Evolutionary conservation across 2,329 filamentous ascomycete species (phyloP), one percentile per base, ranked within the genome.

Genomic region (Pseudogymnoascus sp.): DNA sequence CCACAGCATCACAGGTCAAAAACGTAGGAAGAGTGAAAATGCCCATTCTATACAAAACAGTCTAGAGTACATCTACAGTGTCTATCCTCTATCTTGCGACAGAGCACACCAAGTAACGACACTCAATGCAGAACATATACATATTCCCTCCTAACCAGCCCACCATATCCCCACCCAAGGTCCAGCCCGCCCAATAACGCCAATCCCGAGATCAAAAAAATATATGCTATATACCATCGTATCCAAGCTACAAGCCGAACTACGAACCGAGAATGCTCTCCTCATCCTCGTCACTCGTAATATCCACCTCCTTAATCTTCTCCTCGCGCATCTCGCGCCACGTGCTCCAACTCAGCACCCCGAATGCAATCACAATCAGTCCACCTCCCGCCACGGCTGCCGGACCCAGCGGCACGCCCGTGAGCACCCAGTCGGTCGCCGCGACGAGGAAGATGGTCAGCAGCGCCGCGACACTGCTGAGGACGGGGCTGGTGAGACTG

Each of bases 401-500:
- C 3, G 80, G 76, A 59, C 86, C 89, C 18, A 96, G 78, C 0
- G 88, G 84, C 67, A 88, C 81, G 58, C 93, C 90, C 0, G 90
- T 95, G 43, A 92, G 79, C 61, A 92, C 72, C 86, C 94, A 95
- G 74, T 99, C 94, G 61, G 90, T 90, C 30, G 97, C 78, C 0
- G 93, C 94, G 6, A 99, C 94, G 63, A 97, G 85, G 79, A 99
- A 97, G 67, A 99, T 99, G 20, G 94, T 99, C 54, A 99, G 80
- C 30, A 99, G 83, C 2, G 93, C 91, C 0, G 94, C 94, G 9
- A 99, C 94, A 16, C 89, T 95, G 62, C 88, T 93, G 4, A 99
- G 80, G 2, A 99, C 94, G 0, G 94, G 94, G 16, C 88, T 93
- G 0, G 94, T 99, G 28, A 99, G 81, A 14, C 87, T 92, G 70